phyloP scores from a whole-genome alignment of 1,284 basidiomycete genomes.

The Papiliotrema terrestris region DNA sequence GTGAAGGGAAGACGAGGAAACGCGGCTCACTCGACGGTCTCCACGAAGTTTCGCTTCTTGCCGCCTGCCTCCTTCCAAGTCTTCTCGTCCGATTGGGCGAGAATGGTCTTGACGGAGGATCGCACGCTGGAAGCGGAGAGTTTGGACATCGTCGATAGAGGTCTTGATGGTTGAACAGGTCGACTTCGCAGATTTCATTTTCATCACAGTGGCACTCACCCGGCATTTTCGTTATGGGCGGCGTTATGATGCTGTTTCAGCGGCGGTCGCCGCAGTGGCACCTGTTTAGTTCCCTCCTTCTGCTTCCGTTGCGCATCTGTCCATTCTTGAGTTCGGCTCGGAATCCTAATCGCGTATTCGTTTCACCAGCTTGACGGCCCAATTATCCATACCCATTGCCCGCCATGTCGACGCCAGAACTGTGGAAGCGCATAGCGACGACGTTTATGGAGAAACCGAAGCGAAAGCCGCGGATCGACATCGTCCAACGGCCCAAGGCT shows the following conservation, averaged over 20 bases:
- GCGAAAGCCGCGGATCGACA: not conserved
- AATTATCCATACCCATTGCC: not conserved
- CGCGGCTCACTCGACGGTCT: constrained; percentile 74
- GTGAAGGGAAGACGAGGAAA: too few species aligned
- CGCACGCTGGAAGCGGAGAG: constrained; percentile 99
- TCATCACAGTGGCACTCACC: not conserved
- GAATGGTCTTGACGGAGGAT: constrained; percentile 83
- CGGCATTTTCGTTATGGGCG: constrained; percentile 4
- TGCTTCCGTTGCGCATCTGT: not conserved
- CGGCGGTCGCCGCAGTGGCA: constrained; percentile 1
- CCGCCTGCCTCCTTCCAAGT: constrained; percentile 47
- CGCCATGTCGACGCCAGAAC: not conserved
- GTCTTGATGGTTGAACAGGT: constrained; percentile 22
- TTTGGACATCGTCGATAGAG: constrained; percentile 53
- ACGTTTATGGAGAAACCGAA: not conserved
- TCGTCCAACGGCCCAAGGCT: not conserved
- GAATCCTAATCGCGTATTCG: too few species aligned
- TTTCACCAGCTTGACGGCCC: too few species aligned
- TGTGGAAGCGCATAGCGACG: not conserved
- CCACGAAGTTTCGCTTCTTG: constrained; percentile 67
- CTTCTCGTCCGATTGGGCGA: constrained; percentile 59
- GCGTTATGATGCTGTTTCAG: not conserved
- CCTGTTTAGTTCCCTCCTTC: not conserved
- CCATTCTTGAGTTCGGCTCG: not conserved
- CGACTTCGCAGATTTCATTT: too few species aligned